Evolutionary conservation across 768 basidiomycete species (phyloP).

Genomic region (Panaeolus papilionaceus): DNA sequence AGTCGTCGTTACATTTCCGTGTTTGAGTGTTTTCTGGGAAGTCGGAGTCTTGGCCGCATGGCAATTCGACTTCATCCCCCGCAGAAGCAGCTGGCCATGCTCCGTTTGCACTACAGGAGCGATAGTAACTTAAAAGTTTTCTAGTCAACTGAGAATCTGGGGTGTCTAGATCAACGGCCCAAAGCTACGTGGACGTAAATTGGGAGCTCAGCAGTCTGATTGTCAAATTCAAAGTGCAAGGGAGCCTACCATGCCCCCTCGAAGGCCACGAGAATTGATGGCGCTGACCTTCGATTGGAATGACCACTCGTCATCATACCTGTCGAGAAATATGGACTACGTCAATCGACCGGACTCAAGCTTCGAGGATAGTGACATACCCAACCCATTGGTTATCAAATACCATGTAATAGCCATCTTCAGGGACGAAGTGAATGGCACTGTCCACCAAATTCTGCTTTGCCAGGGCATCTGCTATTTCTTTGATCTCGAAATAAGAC

Average conservation of each 20-base stretch:
- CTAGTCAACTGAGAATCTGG: neutral
- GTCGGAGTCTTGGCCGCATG: neutral
- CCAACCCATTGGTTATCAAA: conserved; percentile 14
- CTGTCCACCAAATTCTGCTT: neutral
- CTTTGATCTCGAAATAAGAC: conserved; percentile 6
- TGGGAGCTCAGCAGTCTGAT: neutral
- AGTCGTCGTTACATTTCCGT: conserved; percentile 1
- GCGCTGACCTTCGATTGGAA: neutral
- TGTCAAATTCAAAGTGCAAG: neutral
- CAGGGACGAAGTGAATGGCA: neutral
- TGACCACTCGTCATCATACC: conserved; percentile 2
- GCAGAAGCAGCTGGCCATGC: neutral
- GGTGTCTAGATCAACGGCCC: conserved; percentile 4
- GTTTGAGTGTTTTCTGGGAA: neutral
- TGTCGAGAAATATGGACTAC: neutral
- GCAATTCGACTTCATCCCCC: neutral
- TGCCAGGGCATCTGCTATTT: neutral
- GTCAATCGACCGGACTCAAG: no score
- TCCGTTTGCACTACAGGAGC: neutral
- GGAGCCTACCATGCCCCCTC: neutral
- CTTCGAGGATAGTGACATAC: neutral
- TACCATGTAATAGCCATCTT: conserved; percentile 4
- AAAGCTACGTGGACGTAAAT: neutral
- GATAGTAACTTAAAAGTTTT: neutral
- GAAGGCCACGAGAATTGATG: neutral